A percentile compares a stretch with the other conserved stretches of the same genome.
Conservation (phyloP, 2,329 filamentous ascomycete species). For the Hypoxylon rubiginosum region DNA sequence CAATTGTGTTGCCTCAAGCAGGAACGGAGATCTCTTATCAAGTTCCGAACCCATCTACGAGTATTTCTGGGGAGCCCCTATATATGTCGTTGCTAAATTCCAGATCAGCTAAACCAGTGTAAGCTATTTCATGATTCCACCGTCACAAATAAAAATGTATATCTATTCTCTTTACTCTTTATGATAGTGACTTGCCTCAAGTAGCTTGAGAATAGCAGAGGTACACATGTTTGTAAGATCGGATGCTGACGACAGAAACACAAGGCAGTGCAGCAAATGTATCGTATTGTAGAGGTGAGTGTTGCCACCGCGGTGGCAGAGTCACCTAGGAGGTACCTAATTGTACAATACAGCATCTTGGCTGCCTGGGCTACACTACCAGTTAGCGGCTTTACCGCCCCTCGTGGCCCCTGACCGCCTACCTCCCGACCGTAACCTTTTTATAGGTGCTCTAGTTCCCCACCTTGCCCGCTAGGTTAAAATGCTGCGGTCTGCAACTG, state of each 20-base stretch:
- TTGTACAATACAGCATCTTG: too few species aligned
- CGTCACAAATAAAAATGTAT: background rate
- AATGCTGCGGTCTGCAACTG: slow-evolving; percentile 41
- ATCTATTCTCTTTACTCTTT: background rate
- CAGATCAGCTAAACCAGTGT: background rate
- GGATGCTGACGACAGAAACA: too few species aligned
- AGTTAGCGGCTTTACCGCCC: slow-evolving; percentile 25
- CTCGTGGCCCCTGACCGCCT: slow-evolving; percentile 27
- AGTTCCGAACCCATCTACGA: background rate
- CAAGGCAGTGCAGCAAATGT: too few species aligned
- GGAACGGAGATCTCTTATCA: background rate
- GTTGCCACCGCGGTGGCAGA: background rate
- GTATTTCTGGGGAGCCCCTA: background rate
- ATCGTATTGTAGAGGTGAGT: too few species aligned
- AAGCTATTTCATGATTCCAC: background rate
- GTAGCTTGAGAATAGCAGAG: too few species aligned
- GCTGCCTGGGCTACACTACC: background rate
- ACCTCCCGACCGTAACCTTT: too few species aligned
- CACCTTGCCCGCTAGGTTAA: slow-evolving; percentile 12
- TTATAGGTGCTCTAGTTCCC: background rate
- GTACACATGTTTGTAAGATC: too few species aligned
- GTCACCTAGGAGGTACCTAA: background rate
- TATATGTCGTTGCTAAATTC: background rate
- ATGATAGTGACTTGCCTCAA: background rate
- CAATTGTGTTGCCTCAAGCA: slow-evolving; percentile 19